Base-by-base conservation (phyloP, 495 filamentous ascomycete genomes). In the Penicillium manginii region DNA sequence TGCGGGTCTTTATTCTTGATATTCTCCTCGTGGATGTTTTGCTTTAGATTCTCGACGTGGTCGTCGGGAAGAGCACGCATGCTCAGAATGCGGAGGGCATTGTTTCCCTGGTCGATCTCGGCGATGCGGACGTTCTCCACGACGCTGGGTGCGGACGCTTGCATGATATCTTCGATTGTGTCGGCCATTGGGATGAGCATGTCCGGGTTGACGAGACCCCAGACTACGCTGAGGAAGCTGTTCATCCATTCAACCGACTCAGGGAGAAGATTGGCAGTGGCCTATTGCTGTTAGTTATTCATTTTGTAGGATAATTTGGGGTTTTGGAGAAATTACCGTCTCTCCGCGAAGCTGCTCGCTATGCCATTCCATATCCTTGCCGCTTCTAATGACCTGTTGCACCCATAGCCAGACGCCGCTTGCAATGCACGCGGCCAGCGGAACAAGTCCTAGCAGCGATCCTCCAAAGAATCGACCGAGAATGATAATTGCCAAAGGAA, bases 171-270 rank as follows among this genome's bases (percentile, higher is more conserved):
- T 72, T 92, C 91, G 11, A 92, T 83, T 0, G 85, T 86, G 68
- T 91, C 86, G 18, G 86, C 87, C 23, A 90, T 78, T 1, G 84
- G 83, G 9, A 81, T 78, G 64, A 98, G 90, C 92, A 98, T 96
- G 2, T 97, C 93, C 0, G 93, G 93, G 63, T 97, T 92, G 55
- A 97, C 84, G 2, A 97, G 75, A 2, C 91, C 90, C 93, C 93
- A 98, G 12, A 93, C 77, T 47, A 96, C 81, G 0, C 83, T 83
- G 14, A 98, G 68, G 37, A 94, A 82, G 0, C 86, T 91, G 68
- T 98, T 97, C 84, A 98, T 86, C 93, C 93, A 97, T 75, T 92
- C 89, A 3, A 96, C 92, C 1, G 89, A 93, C 72, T 97, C 93
- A 0, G 93, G 93, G 11, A 98, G 88, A 4, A 98, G 77, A 61